Evolutionary conservation across 257 asterid genomes (phyloP).

Genomic region (Paraleonurus japonicus): DNA sequence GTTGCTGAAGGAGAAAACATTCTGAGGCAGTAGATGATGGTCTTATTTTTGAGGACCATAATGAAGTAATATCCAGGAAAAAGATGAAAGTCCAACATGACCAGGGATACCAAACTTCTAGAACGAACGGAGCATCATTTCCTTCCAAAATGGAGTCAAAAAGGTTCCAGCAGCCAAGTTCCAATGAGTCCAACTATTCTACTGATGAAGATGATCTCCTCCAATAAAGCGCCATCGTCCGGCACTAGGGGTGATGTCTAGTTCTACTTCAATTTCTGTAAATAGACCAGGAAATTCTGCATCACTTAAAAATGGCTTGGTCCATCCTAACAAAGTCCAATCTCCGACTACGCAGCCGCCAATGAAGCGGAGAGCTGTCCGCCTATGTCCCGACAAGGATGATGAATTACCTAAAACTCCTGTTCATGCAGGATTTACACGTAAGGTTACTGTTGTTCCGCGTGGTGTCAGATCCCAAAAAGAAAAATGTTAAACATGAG

Average conservation of each 20-base stretch:
- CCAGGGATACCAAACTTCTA: slow-evolving; percentile 37
- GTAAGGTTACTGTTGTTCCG: slow-evolving; percentile 42
- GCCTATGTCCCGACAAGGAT: slow-evolving; percentile 63
- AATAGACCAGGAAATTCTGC: slow-evolving; percentile 39
- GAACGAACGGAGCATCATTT: slow-evolving; percentile 27
- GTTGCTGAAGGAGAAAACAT: slow-evolving; percentile 41
- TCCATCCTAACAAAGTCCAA: slow-evolving; percentile 34
- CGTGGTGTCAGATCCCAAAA: slow-evolving; percentile 38
- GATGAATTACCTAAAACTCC: slow-evolving; percentile 96
- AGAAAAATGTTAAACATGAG: slow-evolving; percentile 36
- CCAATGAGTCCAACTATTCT: slow-evolving; percentile 40
- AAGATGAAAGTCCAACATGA: slow-evolving; percentile 46
- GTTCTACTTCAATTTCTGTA: slow-evolving; percentile 36
- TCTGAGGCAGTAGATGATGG: slow-evolving; percentile 34
- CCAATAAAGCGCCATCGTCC: slow-evolving; percentile 67
- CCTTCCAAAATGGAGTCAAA: slow-evolving; percentile 41
- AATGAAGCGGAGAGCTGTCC: slow-evolving; percentile 87
- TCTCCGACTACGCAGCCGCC: slow-evolving; percentile 40
- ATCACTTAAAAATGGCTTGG: slow-evolving; percentile 34
- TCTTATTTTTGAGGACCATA: slow-evolving; percentile 36
- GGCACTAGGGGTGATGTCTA: slow-evolving; percentile 42
- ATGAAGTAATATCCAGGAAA: slow-evolving; percentile 44
- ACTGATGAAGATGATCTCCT: slow-evolving; percentile 67
- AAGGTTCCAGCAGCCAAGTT: slow-evolving; percentile 33
- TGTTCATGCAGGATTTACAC: slow-evolving; percentile 70